phyloP scores from a whole-genome alignment of 2,329 filamentous ascomycete species.

The Colletotrichum lentis region DNA sequence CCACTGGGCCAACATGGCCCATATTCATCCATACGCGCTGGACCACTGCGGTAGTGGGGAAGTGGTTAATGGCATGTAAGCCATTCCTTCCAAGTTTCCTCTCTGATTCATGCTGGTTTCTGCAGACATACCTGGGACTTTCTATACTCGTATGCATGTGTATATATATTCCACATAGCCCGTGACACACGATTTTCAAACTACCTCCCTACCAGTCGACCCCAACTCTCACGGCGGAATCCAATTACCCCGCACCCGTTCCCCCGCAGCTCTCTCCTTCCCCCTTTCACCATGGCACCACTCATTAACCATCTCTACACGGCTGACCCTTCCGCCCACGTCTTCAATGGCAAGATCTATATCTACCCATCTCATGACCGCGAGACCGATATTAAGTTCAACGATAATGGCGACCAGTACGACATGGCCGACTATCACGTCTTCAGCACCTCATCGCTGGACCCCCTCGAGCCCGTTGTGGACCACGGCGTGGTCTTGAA shows the following conservation, averaged over 20 bases:
- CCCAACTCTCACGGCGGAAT: slow-evolving; percentile 11
- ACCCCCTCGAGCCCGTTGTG: slow-evolving; percentile 66
- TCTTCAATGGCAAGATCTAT: slow-evolving; percentile 78
- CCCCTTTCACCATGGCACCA: slow-evolving; percentile 56
- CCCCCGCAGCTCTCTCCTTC: background rate
- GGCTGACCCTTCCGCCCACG: slow-evolving; percentile 81
- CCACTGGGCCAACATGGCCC: slow-evolving; percentile 29
- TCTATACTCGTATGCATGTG: background rate
- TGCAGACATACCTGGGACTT: background rate
- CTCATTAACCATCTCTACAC: slow-evolving; percentile 80
- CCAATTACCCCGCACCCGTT: slow-evolving; percentile 4
- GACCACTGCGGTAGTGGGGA: slow-evolving; percentile 11
- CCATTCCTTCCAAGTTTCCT: background rate
- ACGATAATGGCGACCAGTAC: slow-evolving; percentile 87
- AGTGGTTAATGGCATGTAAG: slow-evolving; percentile 11
- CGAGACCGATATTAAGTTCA: slow-evolving; percentile 76
- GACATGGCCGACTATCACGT: slow-evolving; percentile 88
- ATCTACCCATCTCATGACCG: slow-evolving; percentile 85
- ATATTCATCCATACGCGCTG: slow-evolving; percentile 24
- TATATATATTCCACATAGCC: too few relatives aligned
- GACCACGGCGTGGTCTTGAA: slow-evolving; percentile 77
- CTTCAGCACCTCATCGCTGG: slow-evolving; percentile 64
- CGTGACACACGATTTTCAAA: background rate
- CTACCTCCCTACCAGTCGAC: background rate
- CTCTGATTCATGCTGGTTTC: background rate